phyloP scores from a whole-genome alignment of 2,329 filamentous ascomycete genomes.

The Talaromyces sp. region DNA sequence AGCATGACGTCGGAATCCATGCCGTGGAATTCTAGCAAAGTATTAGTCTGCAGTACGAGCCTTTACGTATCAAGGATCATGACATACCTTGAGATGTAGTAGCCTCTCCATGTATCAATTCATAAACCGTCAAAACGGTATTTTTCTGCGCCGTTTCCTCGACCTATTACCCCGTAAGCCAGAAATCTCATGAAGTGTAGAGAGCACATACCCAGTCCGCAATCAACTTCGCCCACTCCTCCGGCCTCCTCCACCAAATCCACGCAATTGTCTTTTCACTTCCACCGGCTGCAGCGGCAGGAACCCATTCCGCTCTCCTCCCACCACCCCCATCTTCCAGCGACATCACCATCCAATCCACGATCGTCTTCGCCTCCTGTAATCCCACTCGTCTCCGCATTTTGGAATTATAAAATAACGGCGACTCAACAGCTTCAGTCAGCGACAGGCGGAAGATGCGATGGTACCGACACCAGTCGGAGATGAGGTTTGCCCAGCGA shows the following conservation, averaged over 20 bases:
- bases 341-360: constrained; percentile 55
- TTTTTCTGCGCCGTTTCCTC: constrained; percentile 87
- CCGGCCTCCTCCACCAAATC: constrained; percentile 80
- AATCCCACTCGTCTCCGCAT: constrained; percentile 48
- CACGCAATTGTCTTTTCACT: constrained; percentile 58
- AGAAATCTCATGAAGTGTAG: constrained; percentile 25
- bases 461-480: constrained; percentile 76
- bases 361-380: constrained; percentile 51
- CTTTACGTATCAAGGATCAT: not conserved
- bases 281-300: constrained; percentile 53
- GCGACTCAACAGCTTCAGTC: constrained; percentile 56
- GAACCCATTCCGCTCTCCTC: constrained; percentile 59
- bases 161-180: constrained; percentile 39
- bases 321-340: constrained; percentile 47
- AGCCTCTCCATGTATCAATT: constrained; percentile 82
- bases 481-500: constrained; percentile 84
- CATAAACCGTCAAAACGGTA: constrained; percentile 85
- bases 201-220: constrained; percentile 61
- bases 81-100: constrained; percentile 63
- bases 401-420: constrained; percentile 53
- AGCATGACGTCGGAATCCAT: constrained; percentile 79
- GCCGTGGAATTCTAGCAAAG: constrained; percentile 70
- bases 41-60: not conserved
- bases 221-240: constrained; percentile 83
- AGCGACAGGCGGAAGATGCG: constrained; percentile 73